Percentiles rank a stretch among this genome's conserved stretches.
phyloP scores from a whole-genome alignment of 1,284 basidiomycete species.

The Tylopilus sp. region DNA sequence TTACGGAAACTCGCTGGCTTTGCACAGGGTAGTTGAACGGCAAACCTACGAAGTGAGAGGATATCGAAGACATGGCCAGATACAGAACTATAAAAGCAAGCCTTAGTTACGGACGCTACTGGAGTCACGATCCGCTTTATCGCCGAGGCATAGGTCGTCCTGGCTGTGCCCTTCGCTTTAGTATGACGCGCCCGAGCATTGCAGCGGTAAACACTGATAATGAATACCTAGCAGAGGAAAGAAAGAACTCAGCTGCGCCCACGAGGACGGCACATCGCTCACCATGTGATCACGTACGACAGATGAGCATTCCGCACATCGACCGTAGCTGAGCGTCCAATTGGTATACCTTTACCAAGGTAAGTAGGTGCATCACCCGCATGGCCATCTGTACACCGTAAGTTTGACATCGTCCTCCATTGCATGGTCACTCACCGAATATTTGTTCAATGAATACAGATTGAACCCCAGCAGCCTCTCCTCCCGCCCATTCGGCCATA shows the following conservation, averaged over 20 bases:
- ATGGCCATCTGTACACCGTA: slow-evolving; percentile 63
- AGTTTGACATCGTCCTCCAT: slow-evolving; percentile 7
- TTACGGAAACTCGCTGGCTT: background rate
- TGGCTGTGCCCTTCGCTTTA: slow-evolving; percentile 29
- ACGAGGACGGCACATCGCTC: slow-evolving; percentile 18
- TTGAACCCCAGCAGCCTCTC: slow-evolving; percentile 65
- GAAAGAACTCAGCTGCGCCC: slow-evolving; percentile 5
- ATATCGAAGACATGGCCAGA: slow-evolving; percentile 1
- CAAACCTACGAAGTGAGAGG: background rate
- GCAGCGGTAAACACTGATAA: slow-evolving; percentile 61
- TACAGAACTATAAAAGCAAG: slow-evolving; percentile 5
- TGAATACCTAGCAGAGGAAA: slow-evolving; percentile 63
- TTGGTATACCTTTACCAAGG: slow-evolving; percentile 73
- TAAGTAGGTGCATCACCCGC: slow-evolving; percentile 64
- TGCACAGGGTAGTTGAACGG: background rate
- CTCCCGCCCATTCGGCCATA: slow-evolving; percentile 81
- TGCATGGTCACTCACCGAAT: slow-evolving; percentile 54
- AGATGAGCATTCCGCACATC: slow-evolving; percentile 94
- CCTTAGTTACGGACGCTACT: background rate
- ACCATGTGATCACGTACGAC: slow-evolving; percentile 97
- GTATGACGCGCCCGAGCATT: slow-evolving; percentile 32
- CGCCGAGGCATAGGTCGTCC: slow-evolving; percentile 29
- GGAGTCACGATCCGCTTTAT: background rate
- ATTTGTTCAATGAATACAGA: slow-evolving; percentile 86
- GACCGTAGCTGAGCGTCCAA: slow-evolving; percentile 82